Evolutionary conservation across 2,329 filamentous ascomycete species (phyloP), one percentile per base, ranked within the genome.

Genomic region (Paecilomyces formosus): DNA sequence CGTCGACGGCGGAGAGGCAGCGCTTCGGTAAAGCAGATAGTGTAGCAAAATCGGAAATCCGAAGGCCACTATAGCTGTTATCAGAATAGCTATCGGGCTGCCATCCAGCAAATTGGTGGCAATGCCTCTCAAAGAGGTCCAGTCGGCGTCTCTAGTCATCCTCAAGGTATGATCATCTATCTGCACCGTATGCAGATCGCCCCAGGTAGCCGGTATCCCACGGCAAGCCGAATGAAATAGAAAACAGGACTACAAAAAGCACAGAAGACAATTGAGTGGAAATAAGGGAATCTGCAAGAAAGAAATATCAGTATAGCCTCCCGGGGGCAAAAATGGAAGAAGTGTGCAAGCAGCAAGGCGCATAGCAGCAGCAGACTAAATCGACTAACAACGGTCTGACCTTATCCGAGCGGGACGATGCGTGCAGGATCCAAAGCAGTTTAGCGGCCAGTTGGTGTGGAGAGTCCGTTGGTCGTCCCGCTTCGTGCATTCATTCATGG

Each of bases 41-140:
- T 97, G 94, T 54, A 97, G 80, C 57, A 96, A 70, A 56, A 96
- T 69, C 21, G 94, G 94, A 28, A 89, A 79, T 57, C 87, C 74
- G 64, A 97, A 72, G 61, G 89, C 84, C 68, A 96, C 78, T 58
- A 90, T 63, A 21, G 88, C 68, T 13, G 91, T 88, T 70, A 93
- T 71, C 61, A 86, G 65, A 67, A 97, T 78, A 21, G 73, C 72
- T 21, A 74, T 54, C 15, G 70, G 70, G 54, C 72, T 77, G 53
- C 76, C 77, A 60, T 76, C 75, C 53, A 79, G 73, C 51, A 79
- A 64, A 55, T 69, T 68, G 31, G 77, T 79, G 39, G 70, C 68
- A 61, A 77, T 70, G 56, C 68, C 70, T 55, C 69, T 68, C 28
- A 75, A 62, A 21, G 70, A 72, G 35, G 67, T 68, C 76, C 75